Evolutionary conservation across 2,329 filamentous ascomycete species (phyloP).

Genomic region (Aspergillus sp.): DNA sequence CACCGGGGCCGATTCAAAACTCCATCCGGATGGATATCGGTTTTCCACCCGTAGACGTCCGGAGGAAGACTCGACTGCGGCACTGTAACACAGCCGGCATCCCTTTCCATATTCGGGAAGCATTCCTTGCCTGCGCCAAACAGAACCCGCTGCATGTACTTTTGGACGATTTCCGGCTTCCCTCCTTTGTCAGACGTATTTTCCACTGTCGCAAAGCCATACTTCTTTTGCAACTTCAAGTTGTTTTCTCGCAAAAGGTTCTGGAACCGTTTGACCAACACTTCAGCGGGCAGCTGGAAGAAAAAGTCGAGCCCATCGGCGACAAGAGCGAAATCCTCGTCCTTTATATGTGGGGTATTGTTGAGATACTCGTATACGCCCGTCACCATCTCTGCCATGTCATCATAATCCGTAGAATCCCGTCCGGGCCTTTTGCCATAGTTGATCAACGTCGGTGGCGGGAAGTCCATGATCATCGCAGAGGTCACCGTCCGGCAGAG

Average conservation of each 20-base stretch:
- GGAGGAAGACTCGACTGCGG: constrained; percentile 48
- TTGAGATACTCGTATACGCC: constrained; percentile 46
- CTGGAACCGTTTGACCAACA: constrained; percentile 61
- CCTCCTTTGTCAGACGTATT: constrained; percentile 10
- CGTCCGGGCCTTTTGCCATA: constrained; percentile 30
- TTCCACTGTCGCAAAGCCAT: constrained; percentile 36
- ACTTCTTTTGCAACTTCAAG: constrained; percentile 45
- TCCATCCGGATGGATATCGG: constrained; percentile 33
- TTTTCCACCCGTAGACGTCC: constrained; percentile 45
- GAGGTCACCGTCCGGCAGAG: constrained; percentile 56
- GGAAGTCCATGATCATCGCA: constrained; percentile 56
- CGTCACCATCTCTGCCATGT: constrained; percentile 42
- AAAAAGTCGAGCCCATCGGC: constrained; percentile 61
- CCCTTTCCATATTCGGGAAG: constrained; percentile 35
- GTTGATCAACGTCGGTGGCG: constrained; percentile 52
- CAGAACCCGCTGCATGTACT: constrained; percentile 50
- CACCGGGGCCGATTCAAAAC: constrained; percentile 42
- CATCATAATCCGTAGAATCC: constrained; percentile 30
- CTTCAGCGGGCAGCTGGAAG: constrained; percentile 61
- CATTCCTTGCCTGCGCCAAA: constrained; percentile 55
- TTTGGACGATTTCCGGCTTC: constrained; percentile 26
- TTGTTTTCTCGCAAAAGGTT: constrained; percentile 51
- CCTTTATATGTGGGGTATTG: constrained; percentile 42
- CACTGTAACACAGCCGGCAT: constrained; percentile 50
- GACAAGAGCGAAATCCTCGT: constrained; percentile 60